Percentiles rank a stretch among this genome's conserved stretches.
phyloP scores from a whole-genome alignment of 345 rosid species.

The Rhizophora apiculata region DNA sequence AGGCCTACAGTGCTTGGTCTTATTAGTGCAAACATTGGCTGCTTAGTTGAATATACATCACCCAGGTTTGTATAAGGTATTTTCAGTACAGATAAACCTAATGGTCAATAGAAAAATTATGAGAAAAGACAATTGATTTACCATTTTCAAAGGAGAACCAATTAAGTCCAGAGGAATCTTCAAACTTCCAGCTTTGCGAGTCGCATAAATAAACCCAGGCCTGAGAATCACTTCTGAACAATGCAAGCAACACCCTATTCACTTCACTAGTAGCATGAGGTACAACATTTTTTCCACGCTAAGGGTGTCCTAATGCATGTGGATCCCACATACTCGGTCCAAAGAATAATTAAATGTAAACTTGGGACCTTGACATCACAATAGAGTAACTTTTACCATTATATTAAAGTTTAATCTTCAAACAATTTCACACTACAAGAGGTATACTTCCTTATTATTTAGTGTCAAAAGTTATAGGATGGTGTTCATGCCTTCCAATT shows the following conservation, averaged over 20 bases:
- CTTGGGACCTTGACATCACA: too few species aligned
- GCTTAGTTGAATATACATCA: neutral
- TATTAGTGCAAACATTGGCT: neutral
- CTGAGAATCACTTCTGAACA: conserved; percentile 77
- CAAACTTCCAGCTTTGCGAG: conserved; percentile 73
- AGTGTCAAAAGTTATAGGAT: neutral
- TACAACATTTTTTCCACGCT: too few species aligned
- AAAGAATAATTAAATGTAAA: too few species aligned
- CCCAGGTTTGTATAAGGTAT: neutral
- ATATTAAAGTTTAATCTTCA: too few species aligned
- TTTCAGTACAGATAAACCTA: neutral
- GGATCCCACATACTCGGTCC: neutral
- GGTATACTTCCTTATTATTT: too few species aligned
- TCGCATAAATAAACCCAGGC: conserved; percentile 95
- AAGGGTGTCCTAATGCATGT: neutral
- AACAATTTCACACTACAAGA: too few species aligned
- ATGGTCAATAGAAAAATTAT: neutral
- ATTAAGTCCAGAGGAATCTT: conserved; percentile 77
- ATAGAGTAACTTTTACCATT: too few species aligned
- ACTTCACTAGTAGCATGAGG: too few species aligned
- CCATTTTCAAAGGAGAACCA: conserved; percentile 94
- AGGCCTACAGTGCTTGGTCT: too few species aligned
- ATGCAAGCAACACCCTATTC: neutral
- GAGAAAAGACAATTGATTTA: conserved; percentile 25
- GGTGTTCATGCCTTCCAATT: neutral